Evolutionary conservation across 1,284 basidiomycete species (phyloP).

Genomic region (Tremellales sp.): DNA sequence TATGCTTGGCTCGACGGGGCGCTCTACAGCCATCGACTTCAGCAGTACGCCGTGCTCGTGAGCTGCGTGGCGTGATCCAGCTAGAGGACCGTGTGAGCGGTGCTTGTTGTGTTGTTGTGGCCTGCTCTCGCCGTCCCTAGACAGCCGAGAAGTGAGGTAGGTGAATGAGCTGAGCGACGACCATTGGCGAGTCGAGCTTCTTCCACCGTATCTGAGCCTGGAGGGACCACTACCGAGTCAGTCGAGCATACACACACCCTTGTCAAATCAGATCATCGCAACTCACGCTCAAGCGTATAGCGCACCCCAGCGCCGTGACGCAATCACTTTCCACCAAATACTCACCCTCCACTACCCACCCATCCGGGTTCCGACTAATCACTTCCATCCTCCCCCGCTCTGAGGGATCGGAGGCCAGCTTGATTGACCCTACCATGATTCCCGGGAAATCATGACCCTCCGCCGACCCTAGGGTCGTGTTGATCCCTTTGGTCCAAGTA

Average conservation of each 20-base stretch:
- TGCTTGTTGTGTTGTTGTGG: too few species aligned
- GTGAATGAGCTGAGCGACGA: neutral
- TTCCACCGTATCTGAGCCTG: neutral
- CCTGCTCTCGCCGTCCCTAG: too few species aligned
- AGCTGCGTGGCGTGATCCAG: too few species aligned
- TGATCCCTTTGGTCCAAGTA: neutral
- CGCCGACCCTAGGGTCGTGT: neutral
- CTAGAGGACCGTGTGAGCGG: too few species aligned
- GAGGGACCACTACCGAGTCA: neutral
- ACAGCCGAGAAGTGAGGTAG: neutral
- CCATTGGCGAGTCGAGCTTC: neutral
- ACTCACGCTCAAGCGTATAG: neutral
- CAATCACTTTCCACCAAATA: neutral
- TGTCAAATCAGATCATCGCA: neutral
- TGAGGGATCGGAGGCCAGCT: neutral
- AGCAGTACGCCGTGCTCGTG: too few species aligned
- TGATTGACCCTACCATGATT: neutral
- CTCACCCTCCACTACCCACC: neutral
- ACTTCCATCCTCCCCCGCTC: neutral
- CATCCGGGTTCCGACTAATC: too few species aligned
- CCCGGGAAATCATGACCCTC: neutral
- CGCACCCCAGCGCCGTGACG: neutral
- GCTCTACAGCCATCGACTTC: too few species aligned
- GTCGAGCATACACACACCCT: neutral
- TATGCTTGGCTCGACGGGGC: too few species aligned